Conservation (phyloP, 495 filamentous ascomycete species). For the Lophiostoma macrostomum region DNA sequence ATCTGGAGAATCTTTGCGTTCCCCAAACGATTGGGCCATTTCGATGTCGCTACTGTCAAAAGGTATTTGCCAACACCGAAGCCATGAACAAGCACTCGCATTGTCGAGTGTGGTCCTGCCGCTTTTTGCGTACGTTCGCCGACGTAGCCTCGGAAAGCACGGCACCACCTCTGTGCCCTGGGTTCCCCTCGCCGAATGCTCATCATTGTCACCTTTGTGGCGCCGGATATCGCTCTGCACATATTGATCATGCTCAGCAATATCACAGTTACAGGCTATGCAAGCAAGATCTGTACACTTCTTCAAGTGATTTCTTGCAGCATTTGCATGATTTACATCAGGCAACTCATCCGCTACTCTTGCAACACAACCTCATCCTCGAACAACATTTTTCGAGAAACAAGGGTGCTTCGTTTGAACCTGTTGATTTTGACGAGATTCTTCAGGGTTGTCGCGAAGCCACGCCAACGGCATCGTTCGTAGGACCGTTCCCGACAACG, state of each 20-base stretch:
- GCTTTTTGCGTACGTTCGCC: slow-evolving; percentile 16
- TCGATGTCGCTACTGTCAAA: slow-evolving; percentile 21
- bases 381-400: slow-evolving; percentile 16
- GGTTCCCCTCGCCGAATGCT: slow-evolving; percentile 21
- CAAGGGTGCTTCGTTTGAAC: slow-evolving; percentile 17
- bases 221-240: slow-evolving; percentile 14
- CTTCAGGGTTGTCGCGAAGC: slow-evolving; percentile 4
- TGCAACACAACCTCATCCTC: slow-evolving; percentile 5
- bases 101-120: slow-evolving; percentile 25
- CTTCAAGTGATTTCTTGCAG: slow-evolving; percentile 17
- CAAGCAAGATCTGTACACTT: slow-evolving; percentile 14
- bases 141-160: slow-evolving; percentile 16
- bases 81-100: slow-evolving; percentile 16
- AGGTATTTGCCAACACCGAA: slow-evolving; percentile 16
- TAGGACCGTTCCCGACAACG: slow-evolving; percentile 1
- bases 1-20: slow-evolving; percentile 14
- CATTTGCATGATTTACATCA: slow-evolving; percentile 19
- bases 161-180: slow-evolving; percentile 17
- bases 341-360: neutral
- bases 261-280: slow-evolving; percentile 21
- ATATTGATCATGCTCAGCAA: slow-evolving; percentile 21
- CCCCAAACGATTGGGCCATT: slow-evolving; percentile 14
- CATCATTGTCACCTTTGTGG: slow-evolving; percentile 27
- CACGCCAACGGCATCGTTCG: neutral
- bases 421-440: slow-evolving; percentile 14